Percentiles rank a stretch among this genome's conserved stretches.
Conservation (phyloP, 202 grass and related monocot genomes). For the Alloteropsis angusta region DNA sequence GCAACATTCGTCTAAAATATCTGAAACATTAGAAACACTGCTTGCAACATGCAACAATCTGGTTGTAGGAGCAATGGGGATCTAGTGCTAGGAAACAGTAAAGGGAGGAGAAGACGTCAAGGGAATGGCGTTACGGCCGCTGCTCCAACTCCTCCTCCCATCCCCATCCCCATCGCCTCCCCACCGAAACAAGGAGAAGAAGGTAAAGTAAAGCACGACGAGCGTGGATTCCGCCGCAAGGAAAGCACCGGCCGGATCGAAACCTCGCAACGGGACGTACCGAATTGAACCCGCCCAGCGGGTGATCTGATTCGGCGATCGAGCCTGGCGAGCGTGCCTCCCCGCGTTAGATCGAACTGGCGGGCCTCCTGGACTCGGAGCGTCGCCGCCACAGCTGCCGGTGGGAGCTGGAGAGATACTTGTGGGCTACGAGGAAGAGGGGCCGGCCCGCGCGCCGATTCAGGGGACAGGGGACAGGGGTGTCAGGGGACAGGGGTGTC, state of each 20-base stretch:
- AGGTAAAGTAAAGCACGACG: not conserved
- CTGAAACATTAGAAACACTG: no score
- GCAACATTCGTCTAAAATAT: no score
- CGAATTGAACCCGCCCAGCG: not conserved
- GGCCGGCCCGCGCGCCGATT: not conserved
- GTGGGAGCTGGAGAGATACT: not conserved
- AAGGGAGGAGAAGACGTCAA: no score
- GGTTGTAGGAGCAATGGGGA: no score
- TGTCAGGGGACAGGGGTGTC: no score
- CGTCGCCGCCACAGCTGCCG: not conserved
- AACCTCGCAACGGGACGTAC: not conserved
- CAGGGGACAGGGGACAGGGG: not conserved
- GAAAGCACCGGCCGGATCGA: not conserved
- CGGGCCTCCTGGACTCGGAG: not conserved
- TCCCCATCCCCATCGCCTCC: no score
- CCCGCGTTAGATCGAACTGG: not conserved
- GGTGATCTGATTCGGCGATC: conserved; percentile 17
- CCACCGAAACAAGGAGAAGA: no score
- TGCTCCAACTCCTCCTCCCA: no score
- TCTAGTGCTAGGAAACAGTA: no score
- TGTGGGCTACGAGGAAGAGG: not conserved
- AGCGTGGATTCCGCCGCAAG: conserved; percentile 17
- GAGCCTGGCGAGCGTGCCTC: not conserved
- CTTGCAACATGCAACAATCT: no score
- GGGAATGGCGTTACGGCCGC: no score